Evolutionary conservation across 805 yeast species (phyloP), one percentile per base, ranked within the genome.

Genomic region (Candida namnaoensis): DNA sequence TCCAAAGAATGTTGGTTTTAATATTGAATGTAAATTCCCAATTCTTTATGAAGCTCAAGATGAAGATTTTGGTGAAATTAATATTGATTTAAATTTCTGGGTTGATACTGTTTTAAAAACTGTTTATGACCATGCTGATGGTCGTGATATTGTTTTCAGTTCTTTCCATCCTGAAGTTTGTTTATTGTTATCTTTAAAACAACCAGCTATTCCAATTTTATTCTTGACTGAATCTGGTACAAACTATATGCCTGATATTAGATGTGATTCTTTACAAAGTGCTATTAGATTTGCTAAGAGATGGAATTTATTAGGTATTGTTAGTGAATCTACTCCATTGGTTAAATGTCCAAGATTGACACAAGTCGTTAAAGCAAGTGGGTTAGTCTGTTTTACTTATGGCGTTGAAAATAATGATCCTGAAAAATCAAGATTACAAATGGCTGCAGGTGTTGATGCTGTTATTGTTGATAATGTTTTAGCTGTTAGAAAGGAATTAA

Each of bases 91-190:
- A 66, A 91, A 91, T 59, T 73, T 72, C 50, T 91, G 88, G 80
- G 85, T 88, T 32, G 97, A 91, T 59, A 86, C 95, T 0, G 85
- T 91, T 14, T 69, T 91, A 49, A 70, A 82, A 50, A 73, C 72
- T 26, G 91, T 91, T 13, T 90, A 83, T 56, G 95, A 86, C 45
- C 71, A 84, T 59, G 78, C 80, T 7, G 68, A 76, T 34, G 90
- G 88, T 8, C 72, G 98, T 50, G 96, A 91, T 58, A 76, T 91
- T 36, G 81, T 91, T 15, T 86, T 91, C 53, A 87, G 96, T 2
- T 85, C 95, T 3, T 91, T 91, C 72, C 95, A 91, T 55, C 98
- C 98, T 0, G 98, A 91, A 58, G 76, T 88, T 30, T 91, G 98
- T 61, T 62, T 86, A 41, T 68, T 88, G 69, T 66, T 91, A 35